These are phyloP conservation scores for Symbiodinium natans DNA, from an alignment of 73 alveolate species.

Conservation along the genomic window DNA sequence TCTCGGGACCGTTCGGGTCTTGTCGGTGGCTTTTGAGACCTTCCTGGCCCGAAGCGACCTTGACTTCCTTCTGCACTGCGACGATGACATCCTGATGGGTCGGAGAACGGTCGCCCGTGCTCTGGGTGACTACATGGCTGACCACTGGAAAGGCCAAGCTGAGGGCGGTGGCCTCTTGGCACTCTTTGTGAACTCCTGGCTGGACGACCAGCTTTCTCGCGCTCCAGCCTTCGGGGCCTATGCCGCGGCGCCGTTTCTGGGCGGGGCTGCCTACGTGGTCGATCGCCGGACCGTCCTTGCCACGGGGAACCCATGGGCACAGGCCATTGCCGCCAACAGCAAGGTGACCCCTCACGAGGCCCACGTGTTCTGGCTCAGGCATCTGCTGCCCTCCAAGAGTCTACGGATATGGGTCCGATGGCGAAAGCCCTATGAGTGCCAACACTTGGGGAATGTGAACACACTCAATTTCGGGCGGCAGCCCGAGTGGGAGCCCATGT, in stretches of 20 bases:
- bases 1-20: slow-evolving; percentile 10
- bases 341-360: slow-evolving; percentile 51
- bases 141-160: neutral
- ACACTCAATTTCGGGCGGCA: slow-evolving; percentile 43
- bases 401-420: slow-evolving; percentile 24
- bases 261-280: slow-evolving; percentile 44
- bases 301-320: slow-evolving; percentile 35
- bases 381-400: neutral
- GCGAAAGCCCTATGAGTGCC: slow-evolving; percentile 47
- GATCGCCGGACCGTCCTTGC: neutral
- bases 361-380: slow-evolving; percentile 36
- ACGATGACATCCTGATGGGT: slow-evolving; percentile 57
- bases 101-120: neutral
- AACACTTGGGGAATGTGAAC: slow-evolving; percentile 77
- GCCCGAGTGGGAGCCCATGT: slow-evolving; percentile 75
- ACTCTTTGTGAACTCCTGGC: slow-evolving; percentile 62
- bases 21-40: slow-evolving; percentile 21
- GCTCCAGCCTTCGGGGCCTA: slow-evolving; percentile 22
- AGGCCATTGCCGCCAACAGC: neutral
- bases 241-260: slow-evolving; percentile 63
- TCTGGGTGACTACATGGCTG: slow-evolving; percentile 17
- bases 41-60: slow-evolving; percentile 5
- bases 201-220: slow-evolving; percentile 50
- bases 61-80: slow-evolving; percentile 39
- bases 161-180: slow-evolving; percentile 36